A percentile compares a stretch with the other conserved stretches of the same genome.
Evolutionary conservation across 345 rosid species (phyloP).

Genomic region (Bruguiera sexangula): DNA sequence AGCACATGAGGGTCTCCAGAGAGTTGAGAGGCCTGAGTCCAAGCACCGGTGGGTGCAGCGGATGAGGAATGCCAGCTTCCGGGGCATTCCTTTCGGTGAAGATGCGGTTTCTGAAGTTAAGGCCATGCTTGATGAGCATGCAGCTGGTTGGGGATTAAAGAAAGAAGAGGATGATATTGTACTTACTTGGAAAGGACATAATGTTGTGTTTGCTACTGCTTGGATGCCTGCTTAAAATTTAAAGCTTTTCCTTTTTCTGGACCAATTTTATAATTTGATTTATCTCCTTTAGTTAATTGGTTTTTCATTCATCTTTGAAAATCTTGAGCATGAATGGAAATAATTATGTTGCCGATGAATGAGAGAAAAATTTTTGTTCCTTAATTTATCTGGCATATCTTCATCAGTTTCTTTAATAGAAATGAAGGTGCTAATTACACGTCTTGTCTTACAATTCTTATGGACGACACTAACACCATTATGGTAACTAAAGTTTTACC

Average conservation of each 20-base stretch:
- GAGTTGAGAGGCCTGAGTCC: slow-evolving; percentile 73
- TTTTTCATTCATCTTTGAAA: not conserved
- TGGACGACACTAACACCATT: no score
- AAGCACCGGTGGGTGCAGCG: slow-evolving; percentile 72
- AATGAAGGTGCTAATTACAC: no score
- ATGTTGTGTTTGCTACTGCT: slow-evolving; percentile 84
- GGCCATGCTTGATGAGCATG: slow-evolving; percentile 84
- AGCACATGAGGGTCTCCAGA: slow-evolving; percentile 63
- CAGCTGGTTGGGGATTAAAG: slow-evolving; percentile 91
- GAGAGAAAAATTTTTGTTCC: no score
- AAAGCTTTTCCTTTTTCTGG: not conserved
- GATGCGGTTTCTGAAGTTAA: slow-evolving; percentile 58
- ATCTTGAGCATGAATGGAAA: not conserved
- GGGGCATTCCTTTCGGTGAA: slow-evolving; percentile 49
- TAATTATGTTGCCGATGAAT: not conserved
- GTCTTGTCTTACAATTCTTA: no score
- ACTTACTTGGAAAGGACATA: slow-evolving; percentile 93
- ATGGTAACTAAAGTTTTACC: no score
- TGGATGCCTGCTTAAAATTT: slow-evolving; percentile 55
- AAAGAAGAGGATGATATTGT: slow-evolving; percentile 76
- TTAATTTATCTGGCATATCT: no score
- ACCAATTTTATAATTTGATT: not conserved
- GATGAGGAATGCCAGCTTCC: slow-evolving; percentile 58
- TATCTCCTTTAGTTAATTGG: not conserved
- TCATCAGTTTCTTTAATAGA: no score